Conservation (phyloP, 768 basidiomycete genomes). For the Mycena venus region DNA sequence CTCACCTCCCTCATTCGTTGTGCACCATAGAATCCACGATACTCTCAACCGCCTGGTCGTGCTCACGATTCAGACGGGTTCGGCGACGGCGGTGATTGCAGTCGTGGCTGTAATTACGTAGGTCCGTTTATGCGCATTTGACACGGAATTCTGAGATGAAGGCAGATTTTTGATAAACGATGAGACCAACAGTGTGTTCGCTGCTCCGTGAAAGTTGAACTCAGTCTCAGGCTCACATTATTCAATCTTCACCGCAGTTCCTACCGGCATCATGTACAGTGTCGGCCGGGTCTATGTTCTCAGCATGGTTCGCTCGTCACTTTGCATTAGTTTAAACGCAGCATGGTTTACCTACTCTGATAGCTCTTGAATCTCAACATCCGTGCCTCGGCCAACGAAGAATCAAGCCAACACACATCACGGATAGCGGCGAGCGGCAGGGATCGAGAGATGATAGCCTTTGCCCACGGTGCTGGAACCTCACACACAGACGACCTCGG, state of each 20-base stretch:
- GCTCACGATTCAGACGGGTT: too few relatives aligned
- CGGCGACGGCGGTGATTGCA: too few relatives aligned
- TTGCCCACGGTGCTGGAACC: neutral
- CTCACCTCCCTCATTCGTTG: too few relatives aligned
- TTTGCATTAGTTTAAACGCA: neutral
- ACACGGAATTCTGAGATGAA: too few relatives aligned
- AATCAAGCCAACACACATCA: neutral
- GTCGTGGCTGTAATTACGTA: too few relatives aligned
- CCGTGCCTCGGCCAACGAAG: neutral
- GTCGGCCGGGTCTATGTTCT: neutral
- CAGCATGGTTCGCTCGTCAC: neutral
- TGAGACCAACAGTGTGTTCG: too few relatives aligned
- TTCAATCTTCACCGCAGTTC: neutral
- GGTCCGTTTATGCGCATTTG: too few relatives aligned
- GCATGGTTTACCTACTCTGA: neutral
- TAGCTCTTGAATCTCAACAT: neutral
- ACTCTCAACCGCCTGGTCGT: too few relatives aligned
- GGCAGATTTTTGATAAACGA: too few relatives aligned
- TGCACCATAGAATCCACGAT: too few relatives aligned
- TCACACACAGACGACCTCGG: neutral
- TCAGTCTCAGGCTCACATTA: too few relatives aligned
- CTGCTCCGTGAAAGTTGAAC: too few relatives aligned
- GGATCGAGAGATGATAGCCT: neutral
- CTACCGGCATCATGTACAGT: neutral
- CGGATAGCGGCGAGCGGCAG: neutral